phyloP scores from a whole-genome alignment of 2,329 filamentous ascomycete species.

The Cytospora piceicola region DNA sequence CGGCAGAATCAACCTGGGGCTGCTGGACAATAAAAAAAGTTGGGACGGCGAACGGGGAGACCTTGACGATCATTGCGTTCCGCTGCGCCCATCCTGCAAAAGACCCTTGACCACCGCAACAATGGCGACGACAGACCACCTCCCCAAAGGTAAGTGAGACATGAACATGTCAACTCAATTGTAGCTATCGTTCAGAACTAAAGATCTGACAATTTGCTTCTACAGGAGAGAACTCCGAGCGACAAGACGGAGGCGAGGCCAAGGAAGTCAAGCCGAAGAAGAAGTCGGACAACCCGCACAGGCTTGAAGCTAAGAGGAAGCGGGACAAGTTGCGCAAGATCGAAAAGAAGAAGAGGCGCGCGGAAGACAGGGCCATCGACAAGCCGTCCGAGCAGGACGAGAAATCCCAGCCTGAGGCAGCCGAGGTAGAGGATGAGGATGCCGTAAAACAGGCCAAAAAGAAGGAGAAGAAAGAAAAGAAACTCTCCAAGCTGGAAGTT shows the following conservation, averaged over 20 bases:
- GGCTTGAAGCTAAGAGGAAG: constrained; percentile 18
- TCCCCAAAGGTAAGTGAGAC: constrained; percentile 1
- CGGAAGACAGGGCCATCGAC: constrained; percentile 21
- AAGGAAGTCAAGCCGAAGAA: constrained; percentile 37
- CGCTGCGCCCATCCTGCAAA: background rate
- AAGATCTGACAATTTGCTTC: background rate
- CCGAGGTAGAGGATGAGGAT: constrained; percentile 7
- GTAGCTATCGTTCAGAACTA: background rate
- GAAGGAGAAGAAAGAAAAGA: constrained; percentile 36
- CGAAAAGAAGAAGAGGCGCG: constrained; percentile 21
- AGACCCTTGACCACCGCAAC: constrained; percentile 5
- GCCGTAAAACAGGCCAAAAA: background rate
- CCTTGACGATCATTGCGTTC: constrained; percentile 7
- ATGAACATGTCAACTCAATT: background rate
- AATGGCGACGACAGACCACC: constrained; percentile 14
- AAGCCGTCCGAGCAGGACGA: constrained; percentile 6
- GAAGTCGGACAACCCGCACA: constrained; percentile 25
- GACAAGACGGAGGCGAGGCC: constrained; percentile 43
- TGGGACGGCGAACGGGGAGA: constrained; percentile 1
- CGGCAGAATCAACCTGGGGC: constrained; percentile 16
- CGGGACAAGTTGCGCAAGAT: constrained; percentile 13
- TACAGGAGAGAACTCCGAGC: constrained; percentile 42
- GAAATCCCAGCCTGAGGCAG: constrained; percentile 6
- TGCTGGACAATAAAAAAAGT: constrained; percentile 15
- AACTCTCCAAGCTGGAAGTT: constrained; percentile 1